These are phyloP conservation scores for Mortierella claussenii DNA, from an alignment of 192 early-diverging fungal genomes.

Conservation along the genomic window DNA sequence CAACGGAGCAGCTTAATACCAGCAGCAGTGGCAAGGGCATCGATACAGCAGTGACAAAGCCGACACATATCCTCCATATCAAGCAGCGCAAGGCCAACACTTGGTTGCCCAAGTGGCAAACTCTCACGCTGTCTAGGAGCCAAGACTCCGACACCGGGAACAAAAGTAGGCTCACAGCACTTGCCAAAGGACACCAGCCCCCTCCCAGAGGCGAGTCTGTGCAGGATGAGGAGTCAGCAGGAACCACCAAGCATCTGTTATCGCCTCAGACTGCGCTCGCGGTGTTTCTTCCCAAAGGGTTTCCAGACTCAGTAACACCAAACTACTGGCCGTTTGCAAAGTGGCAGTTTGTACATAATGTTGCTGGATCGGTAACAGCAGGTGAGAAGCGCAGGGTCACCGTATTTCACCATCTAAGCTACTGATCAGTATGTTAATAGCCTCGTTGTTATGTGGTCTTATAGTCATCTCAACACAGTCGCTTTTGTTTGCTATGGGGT, in stretches of 20 bases:
- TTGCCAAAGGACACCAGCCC: background rate
- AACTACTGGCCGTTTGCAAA: constrained; percentile 80
- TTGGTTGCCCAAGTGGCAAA: constrained; percentile 38
- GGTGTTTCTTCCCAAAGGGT: constrained; percentile 82
- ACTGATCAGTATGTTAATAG: too few relatives aligned
- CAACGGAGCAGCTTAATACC: background rate
- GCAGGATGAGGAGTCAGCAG: constrained; percentile 4
- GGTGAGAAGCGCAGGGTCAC: too few relatives aligned
- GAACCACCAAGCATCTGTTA: constrained; percentile 8
- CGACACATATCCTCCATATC: constrained; percentile 4
- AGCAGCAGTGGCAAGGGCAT: background rate
- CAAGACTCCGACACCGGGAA: constrained; percentile 2
- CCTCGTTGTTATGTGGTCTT: too few relatives aligned
- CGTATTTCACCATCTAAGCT: too few relatives aligned
- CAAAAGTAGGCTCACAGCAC: constrained; percentile 3
- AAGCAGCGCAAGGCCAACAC: constrained; percentile 18
- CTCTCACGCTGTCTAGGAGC: constrained; percentile 20
- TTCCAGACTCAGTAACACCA: constrained; percentile 74
- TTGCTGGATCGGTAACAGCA: constrained; percentile 80
- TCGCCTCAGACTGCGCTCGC: constrained; percentile 44
- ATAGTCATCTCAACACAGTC: constrained; percentile 87
- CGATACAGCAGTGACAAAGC: too few relatives aligned
- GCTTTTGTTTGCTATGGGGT: constrained; percentile 85
- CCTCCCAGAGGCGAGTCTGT: constrained; percentile 1
- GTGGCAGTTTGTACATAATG: constrained; percentile 84